Evolutionary conservation across 148 eudicot species (phyloP).

Genomic region (Amaranthus hypochondriacus): DNA sequence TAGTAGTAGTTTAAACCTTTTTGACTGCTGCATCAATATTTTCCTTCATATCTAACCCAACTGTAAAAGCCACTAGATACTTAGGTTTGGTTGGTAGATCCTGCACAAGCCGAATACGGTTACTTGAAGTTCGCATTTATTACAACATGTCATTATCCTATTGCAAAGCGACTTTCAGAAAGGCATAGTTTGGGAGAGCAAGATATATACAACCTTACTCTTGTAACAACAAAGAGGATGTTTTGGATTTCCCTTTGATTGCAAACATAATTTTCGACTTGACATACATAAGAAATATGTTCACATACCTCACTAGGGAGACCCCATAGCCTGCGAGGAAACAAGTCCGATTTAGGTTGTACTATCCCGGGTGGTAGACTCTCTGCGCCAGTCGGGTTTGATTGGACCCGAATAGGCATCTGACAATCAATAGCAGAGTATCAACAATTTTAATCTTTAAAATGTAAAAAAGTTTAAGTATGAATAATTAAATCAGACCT

Average conservation of each 20-base stretch:
- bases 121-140: not conserved
- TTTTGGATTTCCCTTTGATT: too few species aligned
- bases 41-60: constrained; percentile 53
- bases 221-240: too few species aligned
- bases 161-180: not conserved
- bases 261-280: not conserved
- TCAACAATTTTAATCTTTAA: too few species aligned
- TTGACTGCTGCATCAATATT: constrained; percentile 61
- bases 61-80: constrained; percentile 78
- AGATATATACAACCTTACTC: not conserved
- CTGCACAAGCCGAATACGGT: constrained; percentile 34
- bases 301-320: constrained; percentile 49
- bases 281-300: not conserved
- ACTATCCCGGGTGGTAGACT: constrained; percentile 60
- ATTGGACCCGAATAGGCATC: constrained; percentile 38
- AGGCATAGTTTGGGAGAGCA: not conserved
- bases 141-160: not conserved
- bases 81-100: constrained; percentile 52
- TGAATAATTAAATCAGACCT: too few species aligned
- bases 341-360: constrained; percentile 43
- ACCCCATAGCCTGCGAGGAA: constrained; percentile 54
- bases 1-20: constrained; percentile 44
- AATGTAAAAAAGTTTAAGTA: too few species aligned
- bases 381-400: constrained; percentile 74
- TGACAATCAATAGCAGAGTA: not conserved